Conservation (phyloP, 371 early-diverging fungal species). For the Lichtheimia ornata region DNA sequence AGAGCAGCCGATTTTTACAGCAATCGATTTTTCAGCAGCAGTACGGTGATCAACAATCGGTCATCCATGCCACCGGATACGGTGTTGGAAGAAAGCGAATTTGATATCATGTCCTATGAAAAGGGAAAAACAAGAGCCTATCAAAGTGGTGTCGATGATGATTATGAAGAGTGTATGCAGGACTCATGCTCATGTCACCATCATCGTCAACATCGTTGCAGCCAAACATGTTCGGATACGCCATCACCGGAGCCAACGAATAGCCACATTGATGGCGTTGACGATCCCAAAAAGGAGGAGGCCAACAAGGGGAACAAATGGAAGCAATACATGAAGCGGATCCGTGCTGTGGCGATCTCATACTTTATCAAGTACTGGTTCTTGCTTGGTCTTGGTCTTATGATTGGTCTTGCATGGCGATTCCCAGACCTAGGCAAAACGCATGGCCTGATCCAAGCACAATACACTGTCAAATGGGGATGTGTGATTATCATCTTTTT, state of each 20-base stretch:
- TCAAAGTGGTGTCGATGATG: not conserved
- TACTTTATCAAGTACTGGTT: slow-evolving; percentile 46
- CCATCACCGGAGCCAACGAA: no score
- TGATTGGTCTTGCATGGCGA: slow-evolving; percentile 65
- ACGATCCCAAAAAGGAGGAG: not conserved
- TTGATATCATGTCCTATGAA: slow-evolving; percentile 3
- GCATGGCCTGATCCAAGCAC: slow-evolving; percentile 59
- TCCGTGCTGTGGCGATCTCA: not conserved
- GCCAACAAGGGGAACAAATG: not conserved
- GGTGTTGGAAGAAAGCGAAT: slow-evolving; percentile 2
- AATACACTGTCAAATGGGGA: slow-evolving; percentile 68
- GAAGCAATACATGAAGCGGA: not conserved
- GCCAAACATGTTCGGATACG: no score
- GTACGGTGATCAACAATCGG: not conserved
- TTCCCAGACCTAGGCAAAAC: slow-evolving; percentile 65
- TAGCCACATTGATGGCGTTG: no score
- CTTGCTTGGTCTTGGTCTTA: slow-evolving; percentile 59
- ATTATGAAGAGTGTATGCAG: not conserved
- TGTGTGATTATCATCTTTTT: slow-evolving; percentile 70
- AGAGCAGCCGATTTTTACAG: not conserved
- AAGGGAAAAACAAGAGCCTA: not conserved
- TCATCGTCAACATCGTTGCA: no score
- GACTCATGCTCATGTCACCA: no score
- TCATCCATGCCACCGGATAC: slow-evolving; percentile 6
- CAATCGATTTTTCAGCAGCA: not conserved